Evolutionary conservation across 257 asterid genomes (phyloP).

Genomic region (Nicotiana otophora): DNA sequence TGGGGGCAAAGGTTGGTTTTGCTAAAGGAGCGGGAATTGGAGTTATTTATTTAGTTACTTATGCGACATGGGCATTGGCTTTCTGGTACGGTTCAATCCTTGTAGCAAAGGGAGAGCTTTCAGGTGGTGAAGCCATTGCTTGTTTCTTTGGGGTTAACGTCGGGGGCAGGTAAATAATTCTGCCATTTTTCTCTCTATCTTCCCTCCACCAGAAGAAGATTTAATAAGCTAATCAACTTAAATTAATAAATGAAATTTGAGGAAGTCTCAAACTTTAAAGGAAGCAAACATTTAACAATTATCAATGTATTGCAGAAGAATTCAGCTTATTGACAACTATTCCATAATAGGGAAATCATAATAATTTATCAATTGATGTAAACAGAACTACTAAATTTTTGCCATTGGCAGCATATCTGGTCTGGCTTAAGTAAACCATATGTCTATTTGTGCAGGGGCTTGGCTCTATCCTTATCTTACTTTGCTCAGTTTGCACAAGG

Average conservation of each 20-base stretch:
- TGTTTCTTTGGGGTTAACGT: conserved; percentile 83
- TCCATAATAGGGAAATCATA: not conserved
- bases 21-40: conserved; percentile 86
- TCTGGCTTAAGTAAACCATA: not conserved
- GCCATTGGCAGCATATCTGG: not conserved
- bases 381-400: not conserved
- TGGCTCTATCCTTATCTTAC: conserved; percentile 68
- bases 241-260: not conserved
- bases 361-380: not conserved
- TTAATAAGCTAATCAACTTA: not conserved
- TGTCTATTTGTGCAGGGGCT: conserved; percentile 42
- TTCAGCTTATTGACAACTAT: not conserved
- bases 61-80: conserved; percentile 90
- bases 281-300: not conserved
- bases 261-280: not conserved
- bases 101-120: conserved; percentile 36
- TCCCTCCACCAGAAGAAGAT: not conserved
- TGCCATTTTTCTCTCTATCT: not conserved
- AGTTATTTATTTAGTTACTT: conserved; percentile 69
- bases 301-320: not conserved
- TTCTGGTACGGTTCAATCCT: conserved; percentile 83
- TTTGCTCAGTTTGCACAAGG: conserved; percentile 89
- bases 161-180: conserved; percentile 58
- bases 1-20: conserved; percentile 69
- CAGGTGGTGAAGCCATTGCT: conserved; percentile 78